Percentiles rank a stretch among this genome's conserved stretches.
These are phyloP conservation scores for Leccinum variicolor DNA, from an alignment of 768 basidiomycete genomes.

Conservation along the genomic window DNA sequence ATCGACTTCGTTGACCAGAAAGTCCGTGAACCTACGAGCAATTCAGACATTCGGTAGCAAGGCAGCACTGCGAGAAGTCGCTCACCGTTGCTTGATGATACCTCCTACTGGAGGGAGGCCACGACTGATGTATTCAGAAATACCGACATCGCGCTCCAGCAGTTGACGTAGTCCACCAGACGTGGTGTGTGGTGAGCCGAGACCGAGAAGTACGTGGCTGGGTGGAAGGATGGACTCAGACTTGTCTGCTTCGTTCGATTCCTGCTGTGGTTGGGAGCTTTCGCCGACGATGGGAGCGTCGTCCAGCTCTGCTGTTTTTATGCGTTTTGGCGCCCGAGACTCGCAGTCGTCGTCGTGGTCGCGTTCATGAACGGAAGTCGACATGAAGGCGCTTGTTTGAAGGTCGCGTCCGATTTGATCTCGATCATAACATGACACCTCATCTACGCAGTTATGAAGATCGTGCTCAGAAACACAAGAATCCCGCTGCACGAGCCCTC, in stretches of 20 bases:
- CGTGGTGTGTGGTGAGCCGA: constrained; percentile 46
- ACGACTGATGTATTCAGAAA: constrained; percentile 78
- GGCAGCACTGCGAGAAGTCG: background rate
- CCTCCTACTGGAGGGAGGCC: constrained; percentile 75
- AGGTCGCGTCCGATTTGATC: background rate
- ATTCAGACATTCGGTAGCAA: constrained; percentile 1
- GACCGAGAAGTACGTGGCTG: constrained; percentile 67
- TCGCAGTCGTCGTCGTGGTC: constrained; percentile 46
- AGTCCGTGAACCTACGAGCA: constrained; percentile 84
- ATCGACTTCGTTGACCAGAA: constrained; percentile 90
- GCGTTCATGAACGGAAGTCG: constrained; percentile 41
- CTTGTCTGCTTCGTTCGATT: constrained; percentile 6
- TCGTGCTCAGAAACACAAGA: constrained; percentile 55
- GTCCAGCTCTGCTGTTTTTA: constrained; percentile 29
- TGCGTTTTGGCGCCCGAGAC: constrained; percentile 39
- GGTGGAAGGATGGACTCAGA: constrained; percentile 56
- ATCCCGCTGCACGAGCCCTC: constrained; percentile 76
- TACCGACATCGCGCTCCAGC: constrained; percentile 81
- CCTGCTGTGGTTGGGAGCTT: background rate
- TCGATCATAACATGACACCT: constrained; percentile 17
- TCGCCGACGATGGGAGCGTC: constrained; percentile 7
- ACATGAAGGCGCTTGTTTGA: constrained; percentile 20
- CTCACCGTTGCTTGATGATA: constrained; percentile 95
- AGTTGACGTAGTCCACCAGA: constrained; percentile 56
- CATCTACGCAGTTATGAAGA: constrained; percentile 56